Evolutionary conservation across 495 filamentous ascomycete genomes (phyloP), one percentile per base, ranked within the genome.

Genomic region (Aspergillus cristatus): DNA sequence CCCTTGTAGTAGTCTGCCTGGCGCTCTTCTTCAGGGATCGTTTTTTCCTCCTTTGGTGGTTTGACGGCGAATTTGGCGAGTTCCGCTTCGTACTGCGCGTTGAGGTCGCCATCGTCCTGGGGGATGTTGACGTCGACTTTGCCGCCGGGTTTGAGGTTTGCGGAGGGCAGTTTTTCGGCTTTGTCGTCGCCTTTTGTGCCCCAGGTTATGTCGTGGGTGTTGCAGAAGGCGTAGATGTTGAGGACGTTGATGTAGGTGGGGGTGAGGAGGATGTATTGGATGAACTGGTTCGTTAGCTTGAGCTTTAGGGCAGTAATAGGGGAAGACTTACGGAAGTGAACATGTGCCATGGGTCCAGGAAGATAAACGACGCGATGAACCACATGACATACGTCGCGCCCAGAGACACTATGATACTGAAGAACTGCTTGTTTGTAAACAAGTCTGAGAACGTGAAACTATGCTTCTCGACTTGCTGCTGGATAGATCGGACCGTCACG

Each of bases 261-360:
- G 0, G 89, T 94, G 34, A 99, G 74, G 26, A 97, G 77, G 40
- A 99, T 79, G 58, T 99, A 99, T 76, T 99, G 93, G 33, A 96
- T 65, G 62, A 96, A 88, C 72, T 76, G 42, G 25, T 1, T 13
- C 14, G 38, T 56, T 47, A 53, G 43, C 7, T 32, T 28, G 13
- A 32, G 26, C 32, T 20, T 34, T 30, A 14, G 7, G 5, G 4
- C n/a, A 4, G 13, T 8, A 14, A 18, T 7, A 25, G 13, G 1
- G 17, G 25, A 30, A 41, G 8, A 62, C 65, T 51, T 58, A 74
- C 71, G 24, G 76, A 85, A 18, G 91, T 98, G 65, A 95, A 75
- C 85, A 99, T 94, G 61, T 99, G 93, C 89, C 89, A 99, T 1
- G 93, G 93, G 57, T 99, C 93, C 60, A 99, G 80, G 77, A 97